A percentile compares a stretch with the other conserved stretches of the same genome.
These are phyloP conservation scores for Cyclanthera cordifolia DNA, from an alignment of 306 rosid species.

Conservation along the genomic window DNA sequence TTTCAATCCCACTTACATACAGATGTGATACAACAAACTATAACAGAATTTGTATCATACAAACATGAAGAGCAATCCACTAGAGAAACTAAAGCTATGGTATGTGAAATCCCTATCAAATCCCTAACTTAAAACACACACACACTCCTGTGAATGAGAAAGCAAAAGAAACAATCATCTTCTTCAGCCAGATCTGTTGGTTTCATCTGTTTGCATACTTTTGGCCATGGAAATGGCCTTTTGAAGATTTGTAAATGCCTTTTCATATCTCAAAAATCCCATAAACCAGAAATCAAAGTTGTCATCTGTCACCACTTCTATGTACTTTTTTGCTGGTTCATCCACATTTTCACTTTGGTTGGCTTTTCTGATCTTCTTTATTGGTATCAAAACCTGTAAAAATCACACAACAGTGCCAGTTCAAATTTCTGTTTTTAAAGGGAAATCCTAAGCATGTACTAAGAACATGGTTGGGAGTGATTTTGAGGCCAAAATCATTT, in stretches of 20 bases:
- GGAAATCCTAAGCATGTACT: too few relatives aligned
- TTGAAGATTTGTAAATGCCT: constrained; percentile 49
- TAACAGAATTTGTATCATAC: background rate
- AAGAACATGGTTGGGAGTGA: too few relatives aligned
- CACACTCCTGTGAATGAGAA: background rate
- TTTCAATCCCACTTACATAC: too few relatives aligned
- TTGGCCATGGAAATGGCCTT: constrained; percentile 47
- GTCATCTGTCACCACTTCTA: constrained; percentile 54
- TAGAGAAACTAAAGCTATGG: background rate
- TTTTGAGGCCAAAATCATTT: too few relatives aligned
- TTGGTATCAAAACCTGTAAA: constrained; percentile 62
- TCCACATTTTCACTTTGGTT: constrained; percentile 44
- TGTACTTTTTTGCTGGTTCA: constrained; percentile 51
- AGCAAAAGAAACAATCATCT: background rate
- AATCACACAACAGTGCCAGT: background rate
- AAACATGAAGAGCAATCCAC: background rate
- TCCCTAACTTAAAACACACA: background rate
- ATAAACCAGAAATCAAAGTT: constrained; percentile 72
- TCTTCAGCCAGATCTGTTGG: background rate
- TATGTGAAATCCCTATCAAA: background rate
- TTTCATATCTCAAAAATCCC: constrained; percentile 64
- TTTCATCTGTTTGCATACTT: background rate
- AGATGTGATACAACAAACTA: too few relatives aligned
- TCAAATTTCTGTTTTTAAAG: too few relatives aligned
- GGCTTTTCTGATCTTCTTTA: constrained; percentile 41